Evolutionary conservation across 352 stramenopile species (phyloP).

Genomic region (Globisporangium sylvaticum): DNA sequence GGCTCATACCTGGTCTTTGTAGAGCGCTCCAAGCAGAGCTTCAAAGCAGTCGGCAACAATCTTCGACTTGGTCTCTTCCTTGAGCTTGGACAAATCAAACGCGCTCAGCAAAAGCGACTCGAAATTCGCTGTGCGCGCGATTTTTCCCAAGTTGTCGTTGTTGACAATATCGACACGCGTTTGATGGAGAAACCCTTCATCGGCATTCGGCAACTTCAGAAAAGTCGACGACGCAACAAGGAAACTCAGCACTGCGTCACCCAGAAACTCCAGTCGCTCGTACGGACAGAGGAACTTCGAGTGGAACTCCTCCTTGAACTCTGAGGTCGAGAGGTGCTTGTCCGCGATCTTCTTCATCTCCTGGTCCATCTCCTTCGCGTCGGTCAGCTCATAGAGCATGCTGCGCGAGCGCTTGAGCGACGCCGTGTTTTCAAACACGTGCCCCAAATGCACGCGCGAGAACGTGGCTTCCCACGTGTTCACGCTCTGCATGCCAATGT

Average conservation of each 20-base stretch:
- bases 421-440: constrained; percentile 65
- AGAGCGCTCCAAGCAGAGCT: constrained; percentile 73
- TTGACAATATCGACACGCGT: constrained; percentile 72
- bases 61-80: constrained; percentile 56
- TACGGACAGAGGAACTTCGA: constrained; percentile 78
- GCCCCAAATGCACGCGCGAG: constrained; percentile 67
- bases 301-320: constrained; percentile 78
- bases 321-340: constrained; percentile 47
- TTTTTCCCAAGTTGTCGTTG: constrained; percentile 72
- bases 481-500: constrained; percentile 81
- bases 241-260: constrained; percentile 81
- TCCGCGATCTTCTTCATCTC: constrained; percentile 52
- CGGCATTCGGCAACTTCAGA: constrained; percentile 62
- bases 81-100: constrained; percentile 55
- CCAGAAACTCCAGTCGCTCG: constrained; percentile 81
- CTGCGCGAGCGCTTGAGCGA: constrained; percentile 58
- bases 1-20: constrained; percentile 61
- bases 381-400: constrained; percentile 31
- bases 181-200: constrained; percentile 68
- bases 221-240: constrained; percentile 77
- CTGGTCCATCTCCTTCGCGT: constrained; percentile 25
- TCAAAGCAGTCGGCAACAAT: constrained; percentile 84
- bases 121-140: constrained; percentile 72
- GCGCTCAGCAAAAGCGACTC: constrained; percentile 67
- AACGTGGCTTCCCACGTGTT: constrained; percentile 75